phyloP scores from a whole-genome alignment of 345 rosid genomes.

The Eucalyptus guilfoylei region DNA sequence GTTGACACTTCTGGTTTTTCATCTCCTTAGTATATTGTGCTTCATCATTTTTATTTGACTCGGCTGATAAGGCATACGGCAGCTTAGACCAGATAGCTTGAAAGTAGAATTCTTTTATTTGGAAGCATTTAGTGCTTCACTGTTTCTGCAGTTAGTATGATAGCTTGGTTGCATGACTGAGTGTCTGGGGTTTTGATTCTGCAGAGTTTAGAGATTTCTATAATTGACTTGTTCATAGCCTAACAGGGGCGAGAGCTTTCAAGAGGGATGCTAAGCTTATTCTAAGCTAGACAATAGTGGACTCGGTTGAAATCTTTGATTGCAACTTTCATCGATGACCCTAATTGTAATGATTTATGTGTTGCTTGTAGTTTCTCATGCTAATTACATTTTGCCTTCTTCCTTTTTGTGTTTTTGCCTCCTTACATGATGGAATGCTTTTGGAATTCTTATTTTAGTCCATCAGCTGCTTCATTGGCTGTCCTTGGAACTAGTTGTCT shows the following conservation, averaged over 20 bases:
- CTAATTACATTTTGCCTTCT: not conserved
- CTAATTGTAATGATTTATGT: not conserved
- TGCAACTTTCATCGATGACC: not conserved
- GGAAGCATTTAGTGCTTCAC: not conserved
- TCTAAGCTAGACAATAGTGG: not conserved
- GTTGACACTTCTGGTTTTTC: not conserved
- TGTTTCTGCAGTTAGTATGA: not conserved
- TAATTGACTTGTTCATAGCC: not conserved
- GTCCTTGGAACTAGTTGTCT: not conserved
- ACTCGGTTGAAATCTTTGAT: not conserved
- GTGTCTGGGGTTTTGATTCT: not conserved
- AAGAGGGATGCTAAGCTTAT: not conserved
- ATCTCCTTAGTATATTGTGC: not conserved
- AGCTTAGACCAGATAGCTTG: not conserved
- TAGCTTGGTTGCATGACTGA: not conserved
- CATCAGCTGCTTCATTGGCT: not conserved
- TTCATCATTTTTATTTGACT: not conserved
- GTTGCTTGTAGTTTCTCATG: not conserved
- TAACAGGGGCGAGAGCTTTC: not conserved
- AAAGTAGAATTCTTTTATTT: not conserved
- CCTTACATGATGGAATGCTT: not conserved
- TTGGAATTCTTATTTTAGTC: not conserved
- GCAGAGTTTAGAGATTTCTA: not conserved
- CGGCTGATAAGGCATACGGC: not conserved
- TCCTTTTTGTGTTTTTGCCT: not conserved